A percentile compares a stretch with the other conserved stretches of the same genome.
These are phyloP conservation scores for Albophoma yamanashiensis DNA, from an alignment of 2,329 filamentous ascomycete genomes.

Conservation along the genomic window DNA sequence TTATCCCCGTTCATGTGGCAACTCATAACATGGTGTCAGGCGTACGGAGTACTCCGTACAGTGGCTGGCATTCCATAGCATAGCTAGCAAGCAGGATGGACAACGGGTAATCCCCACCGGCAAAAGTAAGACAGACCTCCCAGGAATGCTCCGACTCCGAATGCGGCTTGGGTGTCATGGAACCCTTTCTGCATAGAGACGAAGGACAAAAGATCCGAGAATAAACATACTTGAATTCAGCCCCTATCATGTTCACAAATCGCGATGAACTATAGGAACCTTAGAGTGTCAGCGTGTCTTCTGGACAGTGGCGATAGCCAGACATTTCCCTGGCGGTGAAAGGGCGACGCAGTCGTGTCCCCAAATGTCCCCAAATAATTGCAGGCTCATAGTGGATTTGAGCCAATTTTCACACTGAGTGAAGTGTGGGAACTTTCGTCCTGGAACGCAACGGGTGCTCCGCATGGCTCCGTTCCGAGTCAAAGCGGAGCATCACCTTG, in stretches of 20 bases:
- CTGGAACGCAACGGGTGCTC: neutral
- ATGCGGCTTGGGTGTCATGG: neutral
- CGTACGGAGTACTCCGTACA: too few species aligned
- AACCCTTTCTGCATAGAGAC: too few species aligned
- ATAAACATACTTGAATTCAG: too few species aligned
- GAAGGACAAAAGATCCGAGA: neutral
- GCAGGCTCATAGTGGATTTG: neutral
- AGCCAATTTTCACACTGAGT: neutral
- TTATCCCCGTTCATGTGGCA: neutral
- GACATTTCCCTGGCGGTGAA: neutral
- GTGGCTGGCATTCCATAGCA: neutral
- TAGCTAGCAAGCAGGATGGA: too few species aligned
- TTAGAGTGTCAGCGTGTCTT: neutral
- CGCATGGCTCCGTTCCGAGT: neutral
- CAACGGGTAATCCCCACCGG: too few species aligned
- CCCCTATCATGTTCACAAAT: neutral
- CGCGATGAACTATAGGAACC: neutral
- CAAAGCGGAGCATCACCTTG: neutral
- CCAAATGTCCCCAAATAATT: neutral
- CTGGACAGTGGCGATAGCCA: neutral
- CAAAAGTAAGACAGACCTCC: neutral
- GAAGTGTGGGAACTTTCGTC: neutral
- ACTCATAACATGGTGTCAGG: neutral
- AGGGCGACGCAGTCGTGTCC: too few species aligned
- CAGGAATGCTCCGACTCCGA: neutral